phyloP scores from a whole-genome alignment of 1,139 yeast genomes.

The Pichia cactophila region DNA sequence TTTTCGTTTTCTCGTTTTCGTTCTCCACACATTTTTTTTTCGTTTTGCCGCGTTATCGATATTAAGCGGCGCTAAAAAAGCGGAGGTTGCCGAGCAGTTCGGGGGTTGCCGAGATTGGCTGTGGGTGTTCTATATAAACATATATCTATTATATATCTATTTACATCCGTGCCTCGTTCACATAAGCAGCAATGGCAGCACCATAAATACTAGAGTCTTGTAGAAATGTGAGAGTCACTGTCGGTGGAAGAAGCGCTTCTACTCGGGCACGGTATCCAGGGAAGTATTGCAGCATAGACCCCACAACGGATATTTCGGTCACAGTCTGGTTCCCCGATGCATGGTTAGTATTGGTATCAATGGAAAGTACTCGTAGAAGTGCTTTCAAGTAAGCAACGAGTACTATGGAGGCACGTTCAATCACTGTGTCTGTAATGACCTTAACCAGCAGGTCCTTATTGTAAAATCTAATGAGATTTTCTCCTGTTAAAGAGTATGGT shows the following conservation, averaged over 20 bases:
- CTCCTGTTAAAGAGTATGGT: conserved; percentile 5
- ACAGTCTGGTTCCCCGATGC: not conserved
- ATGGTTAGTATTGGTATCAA: not conserved
- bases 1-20: too few species aligned
- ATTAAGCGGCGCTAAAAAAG: too few species aligned
- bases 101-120: too few species aligned
- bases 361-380: conserved; percentile 2
- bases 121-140: too few species aligned
- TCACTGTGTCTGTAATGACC: conserved; percentile 17
- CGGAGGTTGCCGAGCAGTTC: too few species aligned
- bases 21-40: too few species aligned
- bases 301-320: conserved; percentile 9
- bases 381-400: conserved; percentile 21
- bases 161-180: not conserved
- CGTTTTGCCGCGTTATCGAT: too few species aligned
- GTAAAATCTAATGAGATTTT: conserved; percentile 4
- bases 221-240: conserved; percentile 6
- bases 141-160: too few species aligned
- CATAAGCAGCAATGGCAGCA: conserved; percentile 11
- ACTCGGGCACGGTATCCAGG: conserved; percentile 11
- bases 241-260: not conserved
- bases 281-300: conserved; percentile 11
- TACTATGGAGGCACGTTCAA: conserved; percentile 24
- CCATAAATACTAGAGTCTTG: conserved; percentile 12
- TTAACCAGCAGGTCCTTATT: conserved; percentile 1